These are phyloP conservation scores for Rhizoclosmatium sp. DNA, from an alignment of 192 early-diverging fungal genomes.

Conservation along the genomic window DNA sequence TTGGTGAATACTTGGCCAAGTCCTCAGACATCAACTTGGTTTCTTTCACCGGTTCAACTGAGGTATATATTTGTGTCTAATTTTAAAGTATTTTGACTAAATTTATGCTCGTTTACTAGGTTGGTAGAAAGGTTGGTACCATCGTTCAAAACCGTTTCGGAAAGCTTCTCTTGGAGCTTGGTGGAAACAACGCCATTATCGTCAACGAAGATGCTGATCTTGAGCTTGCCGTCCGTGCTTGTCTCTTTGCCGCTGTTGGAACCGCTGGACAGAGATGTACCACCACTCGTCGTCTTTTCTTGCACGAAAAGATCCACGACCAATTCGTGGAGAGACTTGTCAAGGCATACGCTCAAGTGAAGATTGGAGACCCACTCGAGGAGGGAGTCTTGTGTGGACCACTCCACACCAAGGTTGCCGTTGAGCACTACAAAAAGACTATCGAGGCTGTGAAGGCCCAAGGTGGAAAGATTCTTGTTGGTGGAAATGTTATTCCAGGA, in stretches of 20 bases:
- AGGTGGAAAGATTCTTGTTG: slow-evolving; percentile 85
- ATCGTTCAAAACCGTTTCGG: slow-evolving; percentile 88
- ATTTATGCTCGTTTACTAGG: background rate
- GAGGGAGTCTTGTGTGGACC: slow-evolving; percentile 88
- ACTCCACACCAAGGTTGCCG: slow-evolving; percentile 86
- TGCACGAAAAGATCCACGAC: slow-evolving; percentile 90
- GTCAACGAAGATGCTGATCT: slow-evolving; percentile 91
- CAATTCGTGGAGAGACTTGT: slow-evolving; percentile 76
- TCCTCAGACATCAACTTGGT: slow-evolving; percentile 79
- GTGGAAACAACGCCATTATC: slow-evolving; percentile 96
- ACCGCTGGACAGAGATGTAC: slow-evolving; percentile 97
- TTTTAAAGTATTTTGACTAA: slow-evolving; percentile 21
- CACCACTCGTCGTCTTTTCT: slow-evolving; percentile 86
- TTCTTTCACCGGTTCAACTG: slow-evolving; percentile 92
- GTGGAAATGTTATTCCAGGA: slow-evolving; percentile 78
- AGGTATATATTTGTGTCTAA: slow-evolving; percentile 52
- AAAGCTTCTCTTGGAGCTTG: slow-evolving; percentile 85
- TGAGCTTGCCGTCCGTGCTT: slow-evolving; percentile 84
- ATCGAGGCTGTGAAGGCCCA: slow-evolving; percentile 82
- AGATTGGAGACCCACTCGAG: slow-evolving; percentile 87
- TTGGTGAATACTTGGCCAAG: slow-evolving; percentile 77
- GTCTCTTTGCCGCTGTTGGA: slow-evolving; percentile 94
- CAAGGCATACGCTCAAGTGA: slow-evolving; percentile 87
- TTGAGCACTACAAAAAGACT: slow-evolving; percentile 75
- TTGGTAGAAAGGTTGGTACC: slow-evolving; percentile 74